Conservation (phyloP, 139 green algal genomes). For the Coccomyxa sp. region DNA sequence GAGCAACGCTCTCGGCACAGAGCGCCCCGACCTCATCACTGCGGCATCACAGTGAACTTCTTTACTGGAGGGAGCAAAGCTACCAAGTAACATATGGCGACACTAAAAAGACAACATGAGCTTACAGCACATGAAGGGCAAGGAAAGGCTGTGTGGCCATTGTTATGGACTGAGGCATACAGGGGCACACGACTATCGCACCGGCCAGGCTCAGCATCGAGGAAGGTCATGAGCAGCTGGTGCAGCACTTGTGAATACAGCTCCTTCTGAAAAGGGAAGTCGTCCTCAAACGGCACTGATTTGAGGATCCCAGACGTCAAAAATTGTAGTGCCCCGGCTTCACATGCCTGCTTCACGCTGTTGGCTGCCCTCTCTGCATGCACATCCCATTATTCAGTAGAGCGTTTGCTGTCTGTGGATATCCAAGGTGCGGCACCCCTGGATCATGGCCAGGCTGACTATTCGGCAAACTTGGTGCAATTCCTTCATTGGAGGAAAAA, state of each 20-base stretch:
- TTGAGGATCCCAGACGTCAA: slow-evolving; percentile 21
- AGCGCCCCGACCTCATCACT: slow-evolving; percentile 9
- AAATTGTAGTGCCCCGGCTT: slow-evolving; percentile 23
- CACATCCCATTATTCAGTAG: not conserved
- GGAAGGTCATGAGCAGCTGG: slow-evolving; percentile 45
- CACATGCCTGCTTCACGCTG: slow-evolving; percentile 13
- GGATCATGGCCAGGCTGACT: not conserved
- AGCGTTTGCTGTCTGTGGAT: not conserved
- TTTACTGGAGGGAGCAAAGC: not conserved
- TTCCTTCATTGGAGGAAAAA: too few relatives aligned
- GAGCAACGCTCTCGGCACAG: not conserved
- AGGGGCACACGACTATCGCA: not conserved
- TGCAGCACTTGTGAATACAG: slow-evolving; percentile 40
- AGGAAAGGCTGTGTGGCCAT: not conserved
- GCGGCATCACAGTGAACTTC: not conserved
- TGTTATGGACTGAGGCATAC: not conserved
- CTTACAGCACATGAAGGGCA: not conserved
- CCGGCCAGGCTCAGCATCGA: slow-evolving; percentile 36
- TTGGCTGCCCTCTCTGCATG: slow-evolving; percentile 16
- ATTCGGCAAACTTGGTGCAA: not conserved
- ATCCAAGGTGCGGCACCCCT: too few relatives aligned
- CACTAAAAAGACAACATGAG: not conserved
- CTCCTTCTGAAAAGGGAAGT: slow-evolving; percentile 30
- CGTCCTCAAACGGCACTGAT: slow-evolving; percentile 27
- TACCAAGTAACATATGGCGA: not conserved